Evolutionary conservation across 441 rosid species (phyloP).

Genomic region (Gossypium schwendimanii): DNA sequence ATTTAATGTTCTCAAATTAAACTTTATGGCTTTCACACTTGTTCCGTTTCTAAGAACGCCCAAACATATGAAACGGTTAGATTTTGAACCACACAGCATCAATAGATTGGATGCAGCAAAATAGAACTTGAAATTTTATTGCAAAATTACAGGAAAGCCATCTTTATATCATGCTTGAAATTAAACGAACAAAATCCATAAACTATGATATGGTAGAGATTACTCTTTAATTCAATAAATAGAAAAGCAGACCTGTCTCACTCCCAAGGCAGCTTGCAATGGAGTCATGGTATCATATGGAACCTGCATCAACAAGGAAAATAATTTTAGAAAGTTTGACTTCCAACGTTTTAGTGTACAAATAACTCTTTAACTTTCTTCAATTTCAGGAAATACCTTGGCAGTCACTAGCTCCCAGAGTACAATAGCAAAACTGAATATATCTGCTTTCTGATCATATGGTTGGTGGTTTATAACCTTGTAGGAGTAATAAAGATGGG

Average conservation of each 20-base stretch:
- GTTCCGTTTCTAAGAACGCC: not conserved
- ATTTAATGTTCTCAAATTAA: not conserved
- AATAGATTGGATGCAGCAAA: not conserved
- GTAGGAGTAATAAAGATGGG: conserved; percentile 2
- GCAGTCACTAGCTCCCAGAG: conserved; percentile 67
- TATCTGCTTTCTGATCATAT: conserved; percentile 58
- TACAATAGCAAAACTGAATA: conserved; percentile 67
- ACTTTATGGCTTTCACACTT: not conserved
- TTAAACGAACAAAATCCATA: not conserved
- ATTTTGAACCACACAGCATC: not conserved
- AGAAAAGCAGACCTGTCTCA: conserved; percentile 41
- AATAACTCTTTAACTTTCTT: not conserved
- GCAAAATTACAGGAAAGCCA: not conserved
- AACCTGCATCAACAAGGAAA: conserved; percentile 28
- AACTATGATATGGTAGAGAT: not conserved
- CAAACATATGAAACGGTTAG: not conserved
- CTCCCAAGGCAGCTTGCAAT: conserved; percentile 68
- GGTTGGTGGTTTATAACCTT: conserved; percentile 66
- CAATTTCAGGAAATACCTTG: conserved; percentile 34
- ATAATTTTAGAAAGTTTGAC: not conserved
- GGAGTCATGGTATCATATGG: conserved; percentile 61
- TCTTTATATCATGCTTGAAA: not conserved
- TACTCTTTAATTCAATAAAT: not conserved
- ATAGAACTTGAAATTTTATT: not conserved
- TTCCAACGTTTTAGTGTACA: not conserved